Base-by-base conservation (phyloP, 2,329 filamentous ascomycete genomes). In the Ophiostoma montium region DNA sequence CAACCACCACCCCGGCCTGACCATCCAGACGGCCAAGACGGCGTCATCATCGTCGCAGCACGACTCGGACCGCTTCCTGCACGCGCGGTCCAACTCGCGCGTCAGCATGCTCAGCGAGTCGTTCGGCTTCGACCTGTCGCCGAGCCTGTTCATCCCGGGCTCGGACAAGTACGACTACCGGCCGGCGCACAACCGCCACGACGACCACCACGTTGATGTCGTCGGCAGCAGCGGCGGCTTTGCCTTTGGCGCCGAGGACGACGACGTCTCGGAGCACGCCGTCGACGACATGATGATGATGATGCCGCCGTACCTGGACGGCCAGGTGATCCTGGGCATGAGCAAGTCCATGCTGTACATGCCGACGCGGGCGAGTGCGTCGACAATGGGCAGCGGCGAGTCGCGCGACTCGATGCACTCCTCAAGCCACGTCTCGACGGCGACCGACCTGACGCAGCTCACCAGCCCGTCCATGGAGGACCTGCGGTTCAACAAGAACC, bases 61-160 rank as follows among this genome's bases (percentile, higher is more conserved):
- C 10, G 45, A 46, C 21, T n/a, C n/a, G n/a, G 41, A 41, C 35
- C 61, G 53, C 45, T 59, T 55, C 48, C 59, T 61, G 52, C 65
- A 69, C 66, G 67, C 46, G 66, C 46, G 43, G 30, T 7, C 30
- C 61, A 31, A 62, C 63, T 76, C 76, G 3, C 66, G 68, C 13
- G 67, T 69, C 0, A 73, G 70, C 2, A 77, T 69, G 58, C 79
- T 76, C 59, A 72, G 71, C 56, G 77, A 80, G 59, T 71, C 70
- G 0, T 72, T 79, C 50, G 74, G 72, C 13, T 79, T 80, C 57
- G 70, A 67, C 38, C 61, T 81, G 32, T 81, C 78, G 8, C 78
- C 78, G 0, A 75, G 75, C 3, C 66, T 82, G n/a, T 66, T 82
- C 46, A 78, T 82, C 48, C 77, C 78, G 12, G 53, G 51, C 35